Conservation (phyloP, 78 protist species). For the Dictyostelium intermedium region DNA sequence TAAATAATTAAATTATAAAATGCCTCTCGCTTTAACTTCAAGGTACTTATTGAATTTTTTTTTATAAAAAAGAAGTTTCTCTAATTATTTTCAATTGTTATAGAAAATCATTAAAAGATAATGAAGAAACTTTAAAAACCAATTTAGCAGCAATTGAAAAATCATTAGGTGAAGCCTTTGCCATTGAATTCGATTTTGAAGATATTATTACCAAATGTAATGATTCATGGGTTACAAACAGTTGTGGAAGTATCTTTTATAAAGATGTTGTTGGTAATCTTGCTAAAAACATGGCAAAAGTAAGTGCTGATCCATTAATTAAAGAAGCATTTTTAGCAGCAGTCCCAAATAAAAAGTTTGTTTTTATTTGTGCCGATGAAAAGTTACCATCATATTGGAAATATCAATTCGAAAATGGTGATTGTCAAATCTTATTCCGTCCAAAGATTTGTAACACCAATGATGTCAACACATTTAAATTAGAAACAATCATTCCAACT, state of each 20-base stretch:
- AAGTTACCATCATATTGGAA: neutral
- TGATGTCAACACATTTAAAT: no score
- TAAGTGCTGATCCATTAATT: neutral
- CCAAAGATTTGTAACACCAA: neutral
- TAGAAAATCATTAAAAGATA: no score
- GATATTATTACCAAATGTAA: neutral
- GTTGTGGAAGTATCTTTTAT: neutral
- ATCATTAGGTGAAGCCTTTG: no score
- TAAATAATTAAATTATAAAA: no score
- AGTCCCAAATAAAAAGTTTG: neutral
- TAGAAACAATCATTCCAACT: neutral
- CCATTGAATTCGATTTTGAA: no score
- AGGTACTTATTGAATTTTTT: no score
- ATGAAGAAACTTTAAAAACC: no score
- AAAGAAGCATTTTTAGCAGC: neutral
- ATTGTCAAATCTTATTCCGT: neutral
- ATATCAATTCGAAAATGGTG: neutral
- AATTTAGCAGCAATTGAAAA: no score
- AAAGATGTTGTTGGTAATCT: neutral
- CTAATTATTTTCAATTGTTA: no score
- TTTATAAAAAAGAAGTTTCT: no score
- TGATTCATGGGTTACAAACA: neutral
- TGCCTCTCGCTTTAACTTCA: no score
- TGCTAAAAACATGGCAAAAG: neutral
- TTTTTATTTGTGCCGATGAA: neutral